These are phyloP conservation scores for Suillus placidus DNA, from an alignment of 768 basidiomycete genomes.

Conservation along the genomic window DNA sequence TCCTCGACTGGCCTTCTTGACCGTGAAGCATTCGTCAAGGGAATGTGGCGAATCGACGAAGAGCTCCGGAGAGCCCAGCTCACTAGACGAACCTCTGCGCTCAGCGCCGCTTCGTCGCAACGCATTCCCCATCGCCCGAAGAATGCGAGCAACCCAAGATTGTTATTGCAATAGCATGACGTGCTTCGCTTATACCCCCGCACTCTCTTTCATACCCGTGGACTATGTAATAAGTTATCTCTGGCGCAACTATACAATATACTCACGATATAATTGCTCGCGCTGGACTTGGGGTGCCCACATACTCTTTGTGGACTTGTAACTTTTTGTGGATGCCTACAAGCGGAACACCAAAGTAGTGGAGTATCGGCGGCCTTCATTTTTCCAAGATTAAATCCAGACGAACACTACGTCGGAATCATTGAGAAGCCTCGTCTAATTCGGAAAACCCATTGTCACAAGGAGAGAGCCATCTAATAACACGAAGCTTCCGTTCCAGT, in stretches of 20 bases:
- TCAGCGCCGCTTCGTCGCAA: slow-evolving; percentile 36
- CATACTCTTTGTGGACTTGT: background rate
- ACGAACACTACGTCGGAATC: background rate
- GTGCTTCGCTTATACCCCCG: background rate
- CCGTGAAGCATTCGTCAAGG: slow-evolving; percentile 67
- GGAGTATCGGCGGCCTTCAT: background rate
- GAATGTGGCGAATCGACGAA: slow-evolving; percentile 89
- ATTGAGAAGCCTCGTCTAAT: background rate
- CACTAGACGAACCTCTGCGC: slow-evolving; percentile 33
- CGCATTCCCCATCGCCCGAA: slow-evolving; percentile 36
- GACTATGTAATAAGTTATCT: slow-evolving; percentile 3
- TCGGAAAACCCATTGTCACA: background rate
- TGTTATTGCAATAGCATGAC: slow-evolving; percentile 17
- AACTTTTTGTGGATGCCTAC: background rate
- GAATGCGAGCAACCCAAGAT: slow-evolving; percentile 13
- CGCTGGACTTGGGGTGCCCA: background rate
- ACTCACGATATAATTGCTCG: slow-evolving; percentile 4
- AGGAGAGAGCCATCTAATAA: background rate
- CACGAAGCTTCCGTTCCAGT: background rate
- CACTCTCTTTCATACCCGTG: slow-evolving; percentile 1
- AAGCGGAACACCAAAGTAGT: background rate
- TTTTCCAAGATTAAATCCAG: background rate
- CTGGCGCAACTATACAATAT: background rate
- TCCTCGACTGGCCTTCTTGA: slow-evolving; percentile 57
- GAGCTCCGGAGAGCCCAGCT: slow-evolving; percentile 67